Evolutionary conservation across 768 basidiomycete genomes (phyloP).

Genomic region (Lentinula boryana): DNA sequence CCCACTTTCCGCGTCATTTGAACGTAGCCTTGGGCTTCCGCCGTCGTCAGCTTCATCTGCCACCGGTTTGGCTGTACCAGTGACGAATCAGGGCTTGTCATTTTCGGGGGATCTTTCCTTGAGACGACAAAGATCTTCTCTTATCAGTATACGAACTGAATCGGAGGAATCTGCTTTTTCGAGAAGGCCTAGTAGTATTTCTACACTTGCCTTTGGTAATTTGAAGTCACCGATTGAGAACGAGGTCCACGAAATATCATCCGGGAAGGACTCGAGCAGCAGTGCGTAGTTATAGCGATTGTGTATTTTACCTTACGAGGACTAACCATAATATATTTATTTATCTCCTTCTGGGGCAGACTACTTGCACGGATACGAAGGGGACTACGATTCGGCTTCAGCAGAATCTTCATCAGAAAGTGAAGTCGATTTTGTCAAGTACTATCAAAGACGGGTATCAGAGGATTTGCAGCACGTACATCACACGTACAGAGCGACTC

Average conservation of each 20-base stretch:
- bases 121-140: not conserved
- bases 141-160: not conserved
- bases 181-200: not conserved
- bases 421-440: not conserved
- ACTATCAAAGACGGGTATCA: constrained; percentile 1
- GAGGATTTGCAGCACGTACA: constrained; percentile 2
- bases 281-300: not conserved
- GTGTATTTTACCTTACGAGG: not conserved
- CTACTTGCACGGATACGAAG: constrained; percentile 1
- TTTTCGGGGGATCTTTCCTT: not conserved
- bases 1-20: not conserved
- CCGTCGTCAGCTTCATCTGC: not conserved
- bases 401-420: not conserved
- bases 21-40: not conserved
- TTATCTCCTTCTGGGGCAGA: not conserved
- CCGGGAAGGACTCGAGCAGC: constrained; percentile 4
- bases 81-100: not conserved
- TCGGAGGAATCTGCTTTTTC: not conserved
- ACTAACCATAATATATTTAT: not conserved
- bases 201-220: constrained; percentile 1
- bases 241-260: not conserved
- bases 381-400: constrained; percentile 2
- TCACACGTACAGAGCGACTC: not conserved
- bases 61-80: not conserved
- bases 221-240: not conserved